Conservation (phyloP, 148 eudicot genomes). For the Dysphania ambrosioides region DNA sequence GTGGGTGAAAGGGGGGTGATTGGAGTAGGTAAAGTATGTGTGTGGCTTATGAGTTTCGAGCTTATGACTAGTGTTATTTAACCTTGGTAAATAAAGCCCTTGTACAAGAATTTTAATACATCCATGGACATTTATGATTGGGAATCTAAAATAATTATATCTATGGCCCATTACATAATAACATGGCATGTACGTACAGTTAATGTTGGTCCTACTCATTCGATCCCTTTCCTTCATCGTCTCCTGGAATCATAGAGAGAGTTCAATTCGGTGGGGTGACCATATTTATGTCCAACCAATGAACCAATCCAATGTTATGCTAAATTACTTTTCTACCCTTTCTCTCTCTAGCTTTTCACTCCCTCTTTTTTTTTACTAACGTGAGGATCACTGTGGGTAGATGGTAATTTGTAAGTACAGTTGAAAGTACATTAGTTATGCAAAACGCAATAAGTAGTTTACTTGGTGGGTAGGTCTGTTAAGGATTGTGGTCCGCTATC, state of each 20-base stretch:
- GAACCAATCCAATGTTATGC: neutral
- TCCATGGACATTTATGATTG: slow-evolving; percentile 5
- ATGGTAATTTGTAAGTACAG: slow-evolving; percentile 17
- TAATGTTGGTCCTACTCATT: neutral
- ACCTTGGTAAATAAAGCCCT: neutral
- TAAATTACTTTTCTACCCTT: neutral
- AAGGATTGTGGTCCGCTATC: slow-evolving; percentile 4
- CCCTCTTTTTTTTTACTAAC: neutral
- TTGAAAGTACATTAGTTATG: neutral
- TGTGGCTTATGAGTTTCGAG: too few species aligned
- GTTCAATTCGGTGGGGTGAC: neutral
- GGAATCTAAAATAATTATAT: slow-evolving; percentile 7
- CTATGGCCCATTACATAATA: neutral
- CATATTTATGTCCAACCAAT: slow-evolving; percentile 15
- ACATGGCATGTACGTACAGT: neutral
- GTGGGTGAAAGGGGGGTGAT: neutral
- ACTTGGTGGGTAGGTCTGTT: slow-evolving; percentile 30
- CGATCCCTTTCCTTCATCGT: neutral
- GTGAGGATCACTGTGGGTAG: neutral
- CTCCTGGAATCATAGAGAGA: neutral
- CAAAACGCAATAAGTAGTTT: slow-evolving; percentile 18
- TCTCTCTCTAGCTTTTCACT: neutral
- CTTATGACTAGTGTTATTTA: neutral
- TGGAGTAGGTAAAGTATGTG: too few species aligned
- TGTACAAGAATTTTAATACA: slow-evolving; percentile 6